phyloP scores from a whole-genome alignment of 768 basidiomycete species.

The Russula foetens region DNA sequence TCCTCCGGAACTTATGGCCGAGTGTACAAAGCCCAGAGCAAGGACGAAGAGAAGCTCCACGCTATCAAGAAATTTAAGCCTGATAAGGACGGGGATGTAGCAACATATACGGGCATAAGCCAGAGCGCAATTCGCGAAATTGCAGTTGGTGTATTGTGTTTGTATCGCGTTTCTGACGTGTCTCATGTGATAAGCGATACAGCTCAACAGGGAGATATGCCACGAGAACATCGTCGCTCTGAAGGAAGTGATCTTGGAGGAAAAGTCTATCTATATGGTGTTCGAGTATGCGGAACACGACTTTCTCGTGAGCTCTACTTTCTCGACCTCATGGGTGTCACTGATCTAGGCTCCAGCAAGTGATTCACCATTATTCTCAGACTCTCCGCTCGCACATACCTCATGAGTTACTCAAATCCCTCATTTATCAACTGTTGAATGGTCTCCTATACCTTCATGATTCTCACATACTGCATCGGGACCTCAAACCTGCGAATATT shows the following conservation, averaged over 20 bases:
- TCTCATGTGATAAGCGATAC: conserved; percentile 19
- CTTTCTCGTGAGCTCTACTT: conserved; percentile 61
- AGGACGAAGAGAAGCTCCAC: conserved; percentile 64
- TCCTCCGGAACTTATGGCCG: conserved; percentile 97
- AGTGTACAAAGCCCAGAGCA: conserved; percentile 93
- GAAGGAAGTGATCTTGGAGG: conserved; percentile 92
- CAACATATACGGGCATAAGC: conserved; percentile 94
- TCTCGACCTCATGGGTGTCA: background rate
- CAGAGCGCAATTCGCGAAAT: conserved; percentile 98
- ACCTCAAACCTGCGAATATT: conserved; percentile 98
- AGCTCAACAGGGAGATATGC: conserved; percentile 84
- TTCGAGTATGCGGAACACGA: conserved; percentile 99
- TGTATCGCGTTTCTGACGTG: background rate
- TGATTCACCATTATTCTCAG: conserved; percentile 96
- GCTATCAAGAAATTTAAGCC: conserved; percentile 99
- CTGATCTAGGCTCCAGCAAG: conserved; percentile 56
- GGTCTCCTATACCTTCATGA: conserved; percentile 94
- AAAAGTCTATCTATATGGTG: conserved; percentile 98
- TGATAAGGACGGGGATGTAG: conserved; percentile 95
- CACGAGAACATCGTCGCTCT: conserved; percentile 90
- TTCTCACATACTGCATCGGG: conserved; percentile 91
- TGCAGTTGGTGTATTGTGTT: conserved; percentile 50
- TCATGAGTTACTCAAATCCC: conserved; percentile 76
- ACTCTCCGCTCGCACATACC: conserved; percentile 73
- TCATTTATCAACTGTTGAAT: conserved; percentile 90